Percentiles rank a stretch among this genome's conserved stretches.
Evolutionary conservation across 768 basidiomycete genomes (phyloP).

Genomic region (Tricholoma matsutake): DNA sequence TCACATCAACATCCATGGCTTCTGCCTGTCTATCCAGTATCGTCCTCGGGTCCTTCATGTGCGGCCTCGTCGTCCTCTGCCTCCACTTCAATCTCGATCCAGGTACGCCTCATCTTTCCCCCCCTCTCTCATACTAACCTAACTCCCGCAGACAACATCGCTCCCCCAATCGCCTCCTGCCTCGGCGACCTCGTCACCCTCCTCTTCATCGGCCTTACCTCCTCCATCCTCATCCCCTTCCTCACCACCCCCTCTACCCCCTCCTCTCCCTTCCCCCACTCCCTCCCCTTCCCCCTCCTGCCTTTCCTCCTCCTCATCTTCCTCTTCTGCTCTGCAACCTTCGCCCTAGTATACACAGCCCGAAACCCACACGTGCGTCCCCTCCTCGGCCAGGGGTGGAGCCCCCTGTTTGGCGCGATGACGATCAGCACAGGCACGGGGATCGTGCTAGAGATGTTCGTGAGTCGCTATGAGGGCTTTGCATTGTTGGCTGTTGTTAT

Average conservation of each 20-base stretch:
- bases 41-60: constrained; percentile 92
- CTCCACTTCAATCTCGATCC: constrained; percentile 78
- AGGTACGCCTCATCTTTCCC: constrained; percentile 42
- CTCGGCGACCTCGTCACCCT: constrained; percentile 93
- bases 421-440: constrained; percentile 84
- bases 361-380: constrained; percentile 68
- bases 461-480: constrained; percentile 83
- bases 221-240: constrained; percentile 64
- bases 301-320: constrained; percentile 56
- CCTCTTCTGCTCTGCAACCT: constrained; percentile 42
- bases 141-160: constrained; percentile 78
- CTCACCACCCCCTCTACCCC: constrained; percentile 55
- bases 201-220: constrained; percentile 72
- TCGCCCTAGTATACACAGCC: constrained; percentile 53
- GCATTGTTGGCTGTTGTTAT: constrained; percentile 86
- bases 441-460: constrained; percentile 87
- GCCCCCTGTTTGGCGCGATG: constrained; percentile 89
- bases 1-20: constrained; percentile 75
- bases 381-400: constrained; percentile 84
- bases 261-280: constrained; percentile 59
- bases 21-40: constrained; percentile 76
- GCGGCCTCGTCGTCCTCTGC: constrained; percentile 74
- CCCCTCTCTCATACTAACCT: neutral
- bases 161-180: constrained; percentile 89
- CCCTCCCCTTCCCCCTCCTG: constrained; percentile 55